Base-by-base conservation (phyloP, 2,329 filamentous ascomycete genomes). In the Gaeumannomyces sp. region DNA sequence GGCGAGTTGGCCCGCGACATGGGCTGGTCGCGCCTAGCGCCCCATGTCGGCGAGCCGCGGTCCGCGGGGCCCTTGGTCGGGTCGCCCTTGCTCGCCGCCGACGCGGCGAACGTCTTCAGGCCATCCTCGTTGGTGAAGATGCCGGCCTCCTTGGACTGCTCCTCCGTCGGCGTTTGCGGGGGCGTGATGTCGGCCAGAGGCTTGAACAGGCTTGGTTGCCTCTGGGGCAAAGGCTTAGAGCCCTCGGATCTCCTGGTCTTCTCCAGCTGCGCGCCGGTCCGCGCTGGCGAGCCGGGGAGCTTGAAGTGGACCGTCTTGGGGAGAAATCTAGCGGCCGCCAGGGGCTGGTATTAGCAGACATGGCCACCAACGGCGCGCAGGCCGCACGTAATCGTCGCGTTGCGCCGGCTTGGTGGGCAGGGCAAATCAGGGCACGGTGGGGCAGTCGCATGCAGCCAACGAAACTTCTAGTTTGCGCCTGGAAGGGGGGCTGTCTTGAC, bases 271-370 rank as follows among this genome's bases (percentile, higher is more conserved):
- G 70, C 65, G 6, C 71, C 70, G 73, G 65, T 69, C 60, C 68
- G 72, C 65, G 76, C 77, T 63, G 80, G 79, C 38, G 81, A 82
- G 56, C 82, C 81, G 14, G 86, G 85, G 65, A 91, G 82, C 70
- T 89, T 88, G 76, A 98, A 98, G 76, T 96, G 89, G 72, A 97
- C 83, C 57, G 94, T 98, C 76, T 96, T 93, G 45, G 94, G 94
- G 50, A 97, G 85, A 74, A 97, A 97, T 65, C 93, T 97, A 57
- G 33, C 4, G 45, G 28, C 45, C 10, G 45, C 3, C 19, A 53
- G 7, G 45, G 19, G 45, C 45, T 53, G 45, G 64, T 28, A 38
- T 66, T 64, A 68, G 64, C 63, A 53, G 58, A 28, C 25, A 64
- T 60, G 7, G 7, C 38, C 38, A 45, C 4, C 2, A 4, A n/a